These are phyloP conservation scores for Mycocentrospora acerina DNA, from an alignment of 2,329 filamentous ascomycete genomes.

Conservation along the genomic window DNA sequence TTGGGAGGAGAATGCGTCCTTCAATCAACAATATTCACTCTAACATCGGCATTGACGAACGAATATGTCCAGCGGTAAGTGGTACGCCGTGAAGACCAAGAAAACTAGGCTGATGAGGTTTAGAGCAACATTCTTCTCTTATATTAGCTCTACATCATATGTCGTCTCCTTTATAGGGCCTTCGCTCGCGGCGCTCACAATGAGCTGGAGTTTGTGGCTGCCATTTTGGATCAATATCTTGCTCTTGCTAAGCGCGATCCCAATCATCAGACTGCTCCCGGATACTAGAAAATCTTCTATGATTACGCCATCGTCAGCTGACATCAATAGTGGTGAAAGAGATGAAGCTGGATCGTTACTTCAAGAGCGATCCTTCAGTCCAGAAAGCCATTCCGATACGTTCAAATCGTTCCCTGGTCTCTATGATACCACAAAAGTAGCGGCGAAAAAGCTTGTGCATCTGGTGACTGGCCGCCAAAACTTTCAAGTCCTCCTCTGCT, in stretches of 20 bases:
- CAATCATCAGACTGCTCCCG: slow-evolving; percentile 25
- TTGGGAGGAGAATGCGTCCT: slow-evolving; percentile 42
- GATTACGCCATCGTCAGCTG: not conserved
- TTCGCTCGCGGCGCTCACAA: slow-evolving; percentile 35
- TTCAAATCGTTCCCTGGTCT: slow-evolving; percentile 22
- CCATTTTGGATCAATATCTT: slow-evolving; percentile 39
- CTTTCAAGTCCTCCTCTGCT: slow-evolving; percentile 36
- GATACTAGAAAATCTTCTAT: slow-evolving; percentile 1
- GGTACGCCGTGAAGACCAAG: not conserved
- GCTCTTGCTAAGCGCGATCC: slow-evolving; percentile 29
- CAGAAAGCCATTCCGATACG: slow-evolving; percentile 21
- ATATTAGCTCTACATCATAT: slow-evolving; percentile 37
- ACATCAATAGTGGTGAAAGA: not conserved
- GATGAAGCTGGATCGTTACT: slow-evolving; percentile 30
- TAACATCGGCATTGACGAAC: slow-evolving; percentile 34
- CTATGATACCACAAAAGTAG: slow-evolving; percentile 16
- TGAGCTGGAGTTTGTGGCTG: slow-evolving; percentile 39
- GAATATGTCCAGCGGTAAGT: slow-evolving; percentile 37
- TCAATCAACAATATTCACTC: slow-evolving; percentile 35
- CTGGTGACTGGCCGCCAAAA: slow-evolving; percentile 30
- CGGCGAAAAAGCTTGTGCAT: slow-evolving; percentile 17
- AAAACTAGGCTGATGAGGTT: slow-evolving; percentile 1
- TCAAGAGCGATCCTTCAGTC: slow-evolving; percentile 5
- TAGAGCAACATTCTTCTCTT: slow-evolving; percentile 41
- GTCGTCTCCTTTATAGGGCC: slow-evolving; percentile 39